Evolutionary conservation across 78 protist genomes (phyloP).

Genomic region (Cavenderia fasciculata): DNA sequence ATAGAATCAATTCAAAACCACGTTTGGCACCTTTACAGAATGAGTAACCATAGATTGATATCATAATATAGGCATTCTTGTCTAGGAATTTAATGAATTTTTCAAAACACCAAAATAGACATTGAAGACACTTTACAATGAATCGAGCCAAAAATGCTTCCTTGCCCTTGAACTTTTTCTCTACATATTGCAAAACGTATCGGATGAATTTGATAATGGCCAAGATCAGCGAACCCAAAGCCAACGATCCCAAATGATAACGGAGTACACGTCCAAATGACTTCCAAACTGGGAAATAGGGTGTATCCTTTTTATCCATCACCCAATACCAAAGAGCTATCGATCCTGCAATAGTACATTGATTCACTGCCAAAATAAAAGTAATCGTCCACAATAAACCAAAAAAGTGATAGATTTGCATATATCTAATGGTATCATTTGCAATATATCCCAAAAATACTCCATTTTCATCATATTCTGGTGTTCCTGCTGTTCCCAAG

Average conservation of each 20-base stretch:
- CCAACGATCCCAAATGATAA: slow-evolving; percentile 91
- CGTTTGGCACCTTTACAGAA: slow-evolving; percentile 85
- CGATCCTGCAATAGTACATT: slow-evolving; percentile 84
- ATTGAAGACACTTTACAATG: slow-evolving; percentile 70
- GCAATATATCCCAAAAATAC: slow-evolving; percentile 18
- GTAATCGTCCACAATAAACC: slow-evolving; percentile 88
- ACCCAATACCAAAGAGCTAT: slow-evolving; percentile 90
- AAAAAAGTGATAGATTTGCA: slow-evolving; percentile 81
- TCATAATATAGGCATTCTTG: slow-evolving; percentile 92
- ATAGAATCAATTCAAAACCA: slow-evolving; percentile 78
- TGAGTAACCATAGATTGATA: slow-evolving; percentile 85
- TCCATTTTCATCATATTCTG: neutral
- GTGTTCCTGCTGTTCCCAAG: slow-evolving; percentile 43
- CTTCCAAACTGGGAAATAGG: slow-evolving; percentile 56
- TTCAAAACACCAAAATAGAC: slow-evolving; percentile 88
- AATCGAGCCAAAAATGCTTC: slow-evolving; percentile 23
- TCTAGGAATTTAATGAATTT: slow-evolving; percentile 85
- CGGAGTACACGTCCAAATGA: slow-evolving; percentile 58
- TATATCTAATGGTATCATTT: neutral
- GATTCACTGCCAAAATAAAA: slow-evolving; percentile 83
- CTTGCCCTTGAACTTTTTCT: slow-evolving; percentile 37
- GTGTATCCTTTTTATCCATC: slow-evolving; percentile 65
- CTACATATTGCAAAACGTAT: slow-evolving; percentile 49
- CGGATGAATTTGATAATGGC: slow-evolving; percentile 89
- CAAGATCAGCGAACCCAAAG: slow-evolving; percentile 87